Conservation (phyloP, 2,329 filamentous ascomycete species). For the Pseudogymnoascus sp. region DNA sequence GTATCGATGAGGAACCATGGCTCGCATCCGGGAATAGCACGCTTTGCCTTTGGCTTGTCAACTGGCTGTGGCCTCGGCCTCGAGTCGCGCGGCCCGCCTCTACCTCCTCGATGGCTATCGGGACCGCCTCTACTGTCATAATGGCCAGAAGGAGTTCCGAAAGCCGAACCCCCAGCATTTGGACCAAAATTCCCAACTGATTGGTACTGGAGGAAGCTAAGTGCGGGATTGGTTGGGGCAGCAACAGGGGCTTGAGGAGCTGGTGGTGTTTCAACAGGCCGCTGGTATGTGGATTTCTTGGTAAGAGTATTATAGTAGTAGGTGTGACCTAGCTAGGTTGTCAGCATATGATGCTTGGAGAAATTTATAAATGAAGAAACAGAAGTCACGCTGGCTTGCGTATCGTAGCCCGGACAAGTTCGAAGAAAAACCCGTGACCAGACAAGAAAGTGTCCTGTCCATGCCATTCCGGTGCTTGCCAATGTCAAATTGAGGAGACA, state of each 20-base stretch:
- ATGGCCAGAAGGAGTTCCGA: constrained; percentile 21
- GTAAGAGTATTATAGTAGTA: constrained; percentile 83
- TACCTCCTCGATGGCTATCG: constrained; percentile 39
- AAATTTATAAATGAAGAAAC: neutral
- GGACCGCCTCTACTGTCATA: constrained; percentile 31
- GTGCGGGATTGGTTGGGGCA: constrained; percentile 20
- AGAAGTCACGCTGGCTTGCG: neutral
- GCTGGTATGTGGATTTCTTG: constrained; percentile 79
- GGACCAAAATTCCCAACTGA: constrained; percentile 32
- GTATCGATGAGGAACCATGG: constrained; percentile 93
- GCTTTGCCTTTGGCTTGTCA: constrained; percentile 75
- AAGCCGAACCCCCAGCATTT: constrained; percentile 27
- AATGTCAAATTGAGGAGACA: neutral
- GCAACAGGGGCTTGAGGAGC: constrained; percentile 1
- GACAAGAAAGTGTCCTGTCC: neutral
- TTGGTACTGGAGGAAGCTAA: constrained; percentile 37
- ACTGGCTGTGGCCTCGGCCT: constrained; percentile 57
- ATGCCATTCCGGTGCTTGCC: neutral
- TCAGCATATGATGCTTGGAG: constrained; percentile 15
- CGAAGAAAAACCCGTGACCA: neutral
- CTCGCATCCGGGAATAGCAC: constrained; percentile 69
- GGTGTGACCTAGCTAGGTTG: constrained; percentile 51
- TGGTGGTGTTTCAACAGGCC: constrained; percentile 45
- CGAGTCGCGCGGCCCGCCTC: constrained; percentile 35
- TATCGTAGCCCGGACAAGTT: neutral